phyloP scores from a whole-genome alignment of 2,329 filamentous ascomycete genomes.

The Didymosphaeria variabile region DNA sequence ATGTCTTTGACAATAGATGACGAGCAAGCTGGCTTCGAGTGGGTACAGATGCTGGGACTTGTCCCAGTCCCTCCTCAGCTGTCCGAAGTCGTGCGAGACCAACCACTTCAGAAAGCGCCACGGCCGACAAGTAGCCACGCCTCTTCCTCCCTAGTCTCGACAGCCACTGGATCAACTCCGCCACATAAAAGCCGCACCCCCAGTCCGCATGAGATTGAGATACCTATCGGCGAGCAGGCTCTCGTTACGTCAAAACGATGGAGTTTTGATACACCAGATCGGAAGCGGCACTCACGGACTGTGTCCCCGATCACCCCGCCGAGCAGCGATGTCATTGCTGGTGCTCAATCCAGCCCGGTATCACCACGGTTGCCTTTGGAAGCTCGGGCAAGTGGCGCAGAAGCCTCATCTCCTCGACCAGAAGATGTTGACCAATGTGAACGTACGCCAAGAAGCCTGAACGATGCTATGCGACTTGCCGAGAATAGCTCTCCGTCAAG shows the following conservation, averaged over 20 bases:
- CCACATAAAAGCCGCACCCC: constrained; percentile 54
- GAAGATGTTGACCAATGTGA: constrained; percentile 30
- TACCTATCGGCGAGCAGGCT: constrained; percentile 69
- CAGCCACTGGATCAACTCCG: constrained; percentile 40
- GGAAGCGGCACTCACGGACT: constrained; percentile 36
- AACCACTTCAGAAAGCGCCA: constrained; percentile 58
- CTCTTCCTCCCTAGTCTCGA: constrained; percentile 60
- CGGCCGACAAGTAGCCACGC: constrained; percentile 60
- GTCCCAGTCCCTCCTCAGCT: constrained; percentile 69
- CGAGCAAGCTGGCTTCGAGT: constrained; percentile 81
- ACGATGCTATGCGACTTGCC: constrained; percentile 47
- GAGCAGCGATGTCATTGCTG: constrained; percentile 47
- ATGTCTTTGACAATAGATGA: constrained; percentile 79
- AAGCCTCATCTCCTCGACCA: constrained; percentile 18
- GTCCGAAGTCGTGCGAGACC: constrained; percentile 55
- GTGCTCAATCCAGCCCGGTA: constrained; percentile 30
- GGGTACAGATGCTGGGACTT: constrained; percentile 84
- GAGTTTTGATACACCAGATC: constrained; percentile 49
- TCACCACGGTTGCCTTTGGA: constrained; percentile 31
- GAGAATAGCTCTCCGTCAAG: constrained; percentile 41
- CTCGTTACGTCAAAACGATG: constrained; percentile 57
- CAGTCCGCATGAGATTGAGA: constrained; percentile 64
- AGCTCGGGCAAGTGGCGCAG: constrained; percentile 4
- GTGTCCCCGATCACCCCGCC: constrained; percentile 48
- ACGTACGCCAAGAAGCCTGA: constrained; percentile 46